These are phyloP conservation scores for Penicillium sp. DNA, from an alignment of 2,329 filamentous ascomycete genomes.

Conservation along the genomic window DNA sequence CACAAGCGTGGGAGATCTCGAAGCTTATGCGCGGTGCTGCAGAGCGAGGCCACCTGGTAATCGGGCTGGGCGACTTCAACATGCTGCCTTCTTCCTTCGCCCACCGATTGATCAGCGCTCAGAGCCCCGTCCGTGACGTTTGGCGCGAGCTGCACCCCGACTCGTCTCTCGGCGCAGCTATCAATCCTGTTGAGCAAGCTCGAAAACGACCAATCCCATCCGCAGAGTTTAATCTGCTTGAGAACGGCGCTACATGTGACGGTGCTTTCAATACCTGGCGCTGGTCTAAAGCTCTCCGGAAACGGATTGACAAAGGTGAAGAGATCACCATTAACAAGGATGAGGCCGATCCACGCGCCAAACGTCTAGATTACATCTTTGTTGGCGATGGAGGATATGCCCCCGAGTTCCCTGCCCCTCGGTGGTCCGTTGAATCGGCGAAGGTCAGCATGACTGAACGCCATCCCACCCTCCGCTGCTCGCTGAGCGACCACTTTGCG, in stretches of 20 bases:
- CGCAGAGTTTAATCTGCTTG: conserved; percentile 71
- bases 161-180: conserved; percentile 73
- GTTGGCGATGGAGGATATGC: conserved; percentile 57
- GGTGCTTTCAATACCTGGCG: conserved; percentile 88
- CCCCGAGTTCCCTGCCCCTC: conserved; percentile 31
- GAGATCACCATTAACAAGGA: conserved; percentile 65
- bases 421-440: conserved; percentile 70
- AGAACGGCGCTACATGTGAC: conserved; percentile 87
- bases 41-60: conserved; percentile 76
- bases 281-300: conserved; percentile 72
- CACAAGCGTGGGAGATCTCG: conserved; percentile 92
- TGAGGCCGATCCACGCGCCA: conserved; percentile 70
- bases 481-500: conserved; percentile 91
- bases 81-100: conserved; percentile 86
- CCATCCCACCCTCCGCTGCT: conserved; percentile 78
- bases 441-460: conserved; percentile 77
- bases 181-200: conserved; percentile 65
- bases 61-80: conserved; percentile 93
- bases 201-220: conserved; percentile 68
- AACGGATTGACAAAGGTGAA: conserved; percentile 64
- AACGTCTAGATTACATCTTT: conserved; percentile 94
- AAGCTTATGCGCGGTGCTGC: conserved; percentile 82
- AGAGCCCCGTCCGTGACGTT: conserved; percentile 74
- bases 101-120: conserved; percentile 76
- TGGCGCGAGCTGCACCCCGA: conserved; percentile 85